A percentile compares a stretch with the other conserved stretches of the same genome.
Evolutionary conservation across 2,329 filamentous ascomycete species (phyloP).

Genomic region (Botrytis cinerea): DNA sequence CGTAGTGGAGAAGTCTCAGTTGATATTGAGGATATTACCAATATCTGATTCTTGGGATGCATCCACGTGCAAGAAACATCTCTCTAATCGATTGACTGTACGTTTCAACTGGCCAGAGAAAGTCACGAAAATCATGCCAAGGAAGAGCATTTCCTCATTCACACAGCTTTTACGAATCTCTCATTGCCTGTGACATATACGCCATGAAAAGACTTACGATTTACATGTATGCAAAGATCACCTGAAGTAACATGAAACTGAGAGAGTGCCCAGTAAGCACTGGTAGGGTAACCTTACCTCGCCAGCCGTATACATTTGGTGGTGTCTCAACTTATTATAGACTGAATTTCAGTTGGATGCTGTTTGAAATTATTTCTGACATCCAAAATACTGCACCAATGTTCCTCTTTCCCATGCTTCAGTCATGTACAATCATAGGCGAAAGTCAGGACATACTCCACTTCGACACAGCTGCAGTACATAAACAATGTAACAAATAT

Average conservation of each 20-base stretch:
- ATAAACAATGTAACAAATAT: slow-evolving; percentile 14
- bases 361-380: slow-evolving; percentile 5
- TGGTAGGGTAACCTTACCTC: neutral
- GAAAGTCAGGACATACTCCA: slow-evolving; percentile 8
- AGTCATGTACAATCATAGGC: neutral
- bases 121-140: neutral
- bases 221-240: neutral
- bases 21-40: neutral
- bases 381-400: neutral
- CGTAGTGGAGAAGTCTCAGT: slow-evolving; percentile 10
- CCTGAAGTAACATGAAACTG: slow-evolving; percentile 3
- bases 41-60: neutral
- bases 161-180: neutral
- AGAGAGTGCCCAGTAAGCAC: slow-evolving; percentile 1
- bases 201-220: neutral
- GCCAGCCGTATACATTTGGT: neutral
- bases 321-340: slow-evolving; percentile 9
- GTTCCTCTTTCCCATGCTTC: neutral
- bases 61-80: neutral
- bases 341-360: neutral
- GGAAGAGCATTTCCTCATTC: neutral
- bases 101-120: neutral
- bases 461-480: slow-evolving; percentile 7
- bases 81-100: neutral
- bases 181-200: neutral